These are phyloP conservation scores for Fulvia fulva DNA, from an alignment of 2,329 filamentous ascomycete species.

Conservation along the genomic window DNA sequence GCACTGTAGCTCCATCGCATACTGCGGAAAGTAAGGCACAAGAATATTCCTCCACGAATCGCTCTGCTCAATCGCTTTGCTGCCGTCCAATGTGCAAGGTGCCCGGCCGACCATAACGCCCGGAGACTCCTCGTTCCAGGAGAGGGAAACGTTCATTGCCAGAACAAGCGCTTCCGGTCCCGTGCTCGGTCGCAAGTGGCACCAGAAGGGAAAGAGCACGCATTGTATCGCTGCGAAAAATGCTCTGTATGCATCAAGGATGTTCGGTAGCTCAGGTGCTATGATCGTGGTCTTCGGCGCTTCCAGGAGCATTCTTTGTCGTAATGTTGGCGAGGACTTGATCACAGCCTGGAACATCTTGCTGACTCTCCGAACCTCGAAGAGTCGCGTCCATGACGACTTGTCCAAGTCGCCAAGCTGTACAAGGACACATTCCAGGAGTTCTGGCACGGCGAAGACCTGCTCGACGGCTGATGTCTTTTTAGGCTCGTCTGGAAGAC, in stretches of 20 bases:
- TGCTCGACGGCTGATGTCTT: conserved; percentile 7
- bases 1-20: conserved; percentile 20
- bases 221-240: conserved; percentile 21
- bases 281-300: conserved; percentile 1
- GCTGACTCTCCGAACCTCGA: conserved; percentile 19
- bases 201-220: conserved; percentile 23
- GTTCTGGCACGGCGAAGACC: conserved; percentile 20
- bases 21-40: conserved; percentile 18
- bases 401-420: conserved; percentile 15
- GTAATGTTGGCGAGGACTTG: conserved; percentile 15
- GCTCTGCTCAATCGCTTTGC: conserved; percentile 15
- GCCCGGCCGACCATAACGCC: conserved; percentile 13
- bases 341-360: conserved; percentile 18
- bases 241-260: conserved; percentile 15
- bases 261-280: conserved; percentile 9
- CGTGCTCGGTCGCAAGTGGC: conserved; percentile 16
- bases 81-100: conserved; percentile 14
- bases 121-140: conserved; percentile 18
- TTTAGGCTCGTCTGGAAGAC: background rate
- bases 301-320: conserved; percentile 19
- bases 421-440: conserved; percentile 20
- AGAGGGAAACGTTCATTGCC: conserved; percentile 21
- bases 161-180: conserved; percentile 14
- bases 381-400: conserved; percentile 19
- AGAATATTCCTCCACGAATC: conserved; percentile 20